These are phyloP conservation scores for Claviceps sp. DNA, from an alignment of 2,329 filamentous ascomycete genomes.

Conservation along the genomic window DNA sequence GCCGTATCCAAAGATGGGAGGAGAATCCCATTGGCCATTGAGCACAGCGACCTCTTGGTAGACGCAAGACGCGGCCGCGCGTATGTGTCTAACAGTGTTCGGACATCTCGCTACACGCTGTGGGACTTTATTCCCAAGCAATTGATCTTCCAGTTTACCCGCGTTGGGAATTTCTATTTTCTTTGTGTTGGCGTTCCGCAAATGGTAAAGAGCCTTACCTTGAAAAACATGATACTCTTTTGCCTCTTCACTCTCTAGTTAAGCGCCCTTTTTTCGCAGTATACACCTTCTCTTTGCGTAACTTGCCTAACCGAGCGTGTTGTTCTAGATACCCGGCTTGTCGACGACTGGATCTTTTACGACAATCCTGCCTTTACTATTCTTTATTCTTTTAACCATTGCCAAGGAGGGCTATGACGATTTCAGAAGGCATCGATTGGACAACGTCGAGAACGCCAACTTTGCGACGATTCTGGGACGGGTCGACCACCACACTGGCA, in stretches of 20 bases:
- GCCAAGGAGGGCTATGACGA: slow-evolving; percentile 82
- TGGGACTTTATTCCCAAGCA: slow-evolving; percentile 81
- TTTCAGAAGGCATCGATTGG: slow-evolving; percentile 62
- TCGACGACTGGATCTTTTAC: slow-evolving; percentile 66
- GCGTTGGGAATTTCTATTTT: slow-evolving; percentile 80
- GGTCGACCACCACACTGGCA: slow-evolving; percentile 20
- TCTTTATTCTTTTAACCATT: slow-evolving; percentile 71
- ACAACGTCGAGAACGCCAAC: slow-evolving; percentile 64
- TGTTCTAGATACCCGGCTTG: slow-evolving; percentile 44
- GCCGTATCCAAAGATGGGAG: slow-evolving; percentile 60
- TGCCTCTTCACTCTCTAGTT: background rate
- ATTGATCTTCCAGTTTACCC: slow-evolving; percentile 72
- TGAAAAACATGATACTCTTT: background rate
- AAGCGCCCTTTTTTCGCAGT: background rate
- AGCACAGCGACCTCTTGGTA: slow-evolving; percentile 26
- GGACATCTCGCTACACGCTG: slow-evolving; percentile 69
- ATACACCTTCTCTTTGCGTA: background rate
- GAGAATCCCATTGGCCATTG: slow-evolving; percentile 29
- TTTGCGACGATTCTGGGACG: slow-evolving; percentile 31
- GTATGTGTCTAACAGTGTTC: slow-evolving; percentile 51
- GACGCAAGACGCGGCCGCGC: slow-evolving; percentile 36
- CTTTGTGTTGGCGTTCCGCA: slow-evolving; percentile 73
- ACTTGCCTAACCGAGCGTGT: background rate
- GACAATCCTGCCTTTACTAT: slow-evolving; percentile 58
- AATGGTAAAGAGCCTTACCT: slow-evolving; percentile 29